A percentile compares a stretch with the other conserved stretches of the same genome.
Conservation (phyloP, 2,329 filamentous ascomycete genomes). For the Microcyclospora pomicola region DNA sequence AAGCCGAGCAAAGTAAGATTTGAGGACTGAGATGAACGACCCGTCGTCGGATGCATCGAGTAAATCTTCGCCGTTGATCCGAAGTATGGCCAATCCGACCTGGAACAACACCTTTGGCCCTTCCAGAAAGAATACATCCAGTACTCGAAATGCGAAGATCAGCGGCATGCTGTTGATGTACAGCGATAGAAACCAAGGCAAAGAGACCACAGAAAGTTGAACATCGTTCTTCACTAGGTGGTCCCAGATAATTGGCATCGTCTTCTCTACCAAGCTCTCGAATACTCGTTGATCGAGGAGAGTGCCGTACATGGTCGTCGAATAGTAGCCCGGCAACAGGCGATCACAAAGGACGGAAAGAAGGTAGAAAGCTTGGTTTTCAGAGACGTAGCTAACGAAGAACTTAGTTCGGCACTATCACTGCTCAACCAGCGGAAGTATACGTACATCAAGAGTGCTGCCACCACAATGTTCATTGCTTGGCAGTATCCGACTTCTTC, state of each 20-base stretch:
- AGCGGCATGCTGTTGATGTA: constrained; percentile 99
- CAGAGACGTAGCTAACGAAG: constrained; percentile 67
- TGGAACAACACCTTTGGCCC: constrained; percentile 96
- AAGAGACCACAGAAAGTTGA: constrained; percentile 88
- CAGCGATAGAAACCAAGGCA: constrained; percentile 94
- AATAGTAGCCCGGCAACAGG: constrained; percentile 91
- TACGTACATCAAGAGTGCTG: constrained; percentile 74
- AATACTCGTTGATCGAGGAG: constrained; percentile 94
- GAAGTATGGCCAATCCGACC: constrained; percentile 86
- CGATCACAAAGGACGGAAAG: constrained; percentile 85
- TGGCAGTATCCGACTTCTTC: constrained; percentile 95
- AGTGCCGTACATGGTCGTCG: constrained; percentile 97
- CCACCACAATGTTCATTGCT: constrained; percentile 98
- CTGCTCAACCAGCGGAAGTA: not conserved
- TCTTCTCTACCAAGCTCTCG: constrained; percentile 94
- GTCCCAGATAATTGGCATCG: constrained; percentile 96
- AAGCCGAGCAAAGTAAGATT: constrained; percentile 81
- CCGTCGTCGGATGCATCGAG: constrained; percentile 89
- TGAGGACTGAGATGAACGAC: constrained; percentile 90
- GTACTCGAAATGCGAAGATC: constrained; percentile 88
- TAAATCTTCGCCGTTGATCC: constrained; percentile 93
- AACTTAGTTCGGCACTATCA: constrained; percentile 4
- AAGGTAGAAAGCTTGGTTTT: constrained; percentile 87
- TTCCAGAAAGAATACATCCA: constrained; percentile 97
- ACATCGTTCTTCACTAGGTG: constrained; percentile 95